phyloP scores from a whole-genome alignment of 495 filamentous ascomycete species.

The Niebla homalea region DNA sequence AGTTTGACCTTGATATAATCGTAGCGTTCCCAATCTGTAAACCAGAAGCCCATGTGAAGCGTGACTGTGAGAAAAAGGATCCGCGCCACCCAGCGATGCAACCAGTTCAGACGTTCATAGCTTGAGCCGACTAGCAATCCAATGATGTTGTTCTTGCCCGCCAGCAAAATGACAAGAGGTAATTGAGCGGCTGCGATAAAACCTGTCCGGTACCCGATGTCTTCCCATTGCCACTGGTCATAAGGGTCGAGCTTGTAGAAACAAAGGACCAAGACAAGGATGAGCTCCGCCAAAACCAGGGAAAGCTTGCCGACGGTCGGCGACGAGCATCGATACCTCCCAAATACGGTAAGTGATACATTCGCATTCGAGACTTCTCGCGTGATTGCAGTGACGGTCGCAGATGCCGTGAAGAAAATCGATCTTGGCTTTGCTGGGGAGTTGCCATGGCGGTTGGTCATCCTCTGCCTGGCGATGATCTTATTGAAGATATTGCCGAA shows the following conservation, averaged over 20 bases:
- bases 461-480: constrained; percentile 36
- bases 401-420: constrained; percentile 38
- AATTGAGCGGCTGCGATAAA: constrained; percentile 70
- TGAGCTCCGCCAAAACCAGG: constrained; percentile 27
- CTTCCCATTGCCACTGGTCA: constrained; percentile 44
- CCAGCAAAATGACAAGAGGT: constrained; percentile 67
- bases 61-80: constrained; percentile 62
- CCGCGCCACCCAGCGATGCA: constrained; percentile 68
- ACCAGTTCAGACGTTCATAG: constrained; percentile 70
- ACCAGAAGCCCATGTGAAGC: constrained; percentile 63
- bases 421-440: constrained; percentile 51
- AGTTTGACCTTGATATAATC: constrained; percentile 51
- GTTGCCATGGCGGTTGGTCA: constrained; percentile 16
- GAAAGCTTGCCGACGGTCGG: constrained; percentile 26
- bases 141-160: constrained; percentile 65
- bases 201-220: constrained; percentile 61
- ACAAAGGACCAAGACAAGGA: constrained; percentile 28
- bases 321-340: background rate
- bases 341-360: background rate
- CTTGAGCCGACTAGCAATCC: constrained; percentile 53
- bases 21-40: constrained; percentile 50
- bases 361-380: constrained; percentile 49
- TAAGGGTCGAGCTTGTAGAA: constrained; percentile 31
- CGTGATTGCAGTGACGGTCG: constrained; percentile 52
- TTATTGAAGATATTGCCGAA: constrained; percentile 36